phyloP scores from a whole-genome alignment of 1,284 basidiomycete genomes.

The Pseudozyma hubeiensis region DNA sequence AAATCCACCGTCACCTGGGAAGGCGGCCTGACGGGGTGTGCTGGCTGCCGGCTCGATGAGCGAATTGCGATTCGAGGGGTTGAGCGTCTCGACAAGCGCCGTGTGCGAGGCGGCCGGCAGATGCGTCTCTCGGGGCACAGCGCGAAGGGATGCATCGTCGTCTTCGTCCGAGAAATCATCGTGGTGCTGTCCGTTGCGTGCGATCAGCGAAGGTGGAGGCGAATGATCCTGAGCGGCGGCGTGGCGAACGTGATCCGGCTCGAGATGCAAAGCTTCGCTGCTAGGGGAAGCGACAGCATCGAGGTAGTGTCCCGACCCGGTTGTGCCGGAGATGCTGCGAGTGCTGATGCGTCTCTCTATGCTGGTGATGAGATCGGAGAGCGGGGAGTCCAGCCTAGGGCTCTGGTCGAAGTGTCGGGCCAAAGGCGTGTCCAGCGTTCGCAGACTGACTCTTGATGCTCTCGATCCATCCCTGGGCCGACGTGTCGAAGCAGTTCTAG shows the following conservation, averaged over 20 bases:
- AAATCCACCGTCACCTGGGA: neutral
- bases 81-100: constrained; percentile 29
- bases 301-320: constrained; percentile 26
- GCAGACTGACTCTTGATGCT: constrained; percentile 35
- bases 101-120: constrained; percentile 29
- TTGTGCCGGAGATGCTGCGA: constrained; percentile 25
- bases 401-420: constrained; percentile 45
- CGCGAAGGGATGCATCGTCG: constrained; percentile 28
- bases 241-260: constrained; percentile 1
- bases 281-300: constrained; percentile 36
- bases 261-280: constrained; percentile 29
- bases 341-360: constrained; percentile 38
- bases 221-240: constrained; percentile 26
- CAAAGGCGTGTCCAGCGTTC: constrained; percentile 36
- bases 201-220: constrained; percentile 16
- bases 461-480: constrained; percentile 16
- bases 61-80: constrained; percentile 20
- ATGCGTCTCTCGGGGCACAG: constrained; percentile 19
- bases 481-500: constrained; percentile 18
- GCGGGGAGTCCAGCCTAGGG: constrained; percentile 32
- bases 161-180: constrained; percentile 19
- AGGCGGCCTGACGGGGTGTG: neutral
- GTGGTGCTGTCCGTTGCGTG: constrained; percentile 8
- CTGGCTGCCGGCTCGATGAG: constrained; percentile 1
- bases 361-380: constrained; percentile 48